Base-by-base conservation (phyloP, 208 protist genomes). In the Trypanosoma scelopori region DNA sequence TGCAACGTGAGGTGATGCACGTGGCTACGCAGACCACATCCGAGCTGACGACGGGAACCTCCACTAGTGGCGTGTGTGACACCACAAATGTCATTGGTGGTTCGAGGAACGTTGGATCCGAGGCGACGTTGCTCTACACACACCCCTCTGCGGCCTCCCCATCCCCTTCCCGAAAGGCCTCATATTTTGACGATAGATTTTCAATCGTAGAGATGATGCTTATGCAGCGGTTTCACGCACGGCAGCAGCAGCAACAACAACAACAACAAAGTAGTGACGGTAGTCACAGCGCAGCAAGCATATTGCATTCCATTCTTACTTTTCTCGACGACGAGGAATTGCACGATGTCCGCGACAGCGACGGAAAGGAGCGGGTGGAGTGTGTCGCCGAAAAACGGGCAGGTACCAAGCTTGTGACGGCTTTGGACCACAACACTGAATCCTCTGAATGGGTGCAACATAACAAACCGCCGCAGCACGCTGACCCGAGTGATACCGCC, bases 161-260 rank as follows among this genome's bases (percentile, higher is more conserved):
- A 30, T 27, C 57, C 45, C 37, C 58, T 5, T 32, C 43, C 48
- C 15, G 7, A 6, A 46, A 58, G 5, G 39, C 42, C 1, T 48
- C 67, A 27, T 60, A 28, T 37, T 55, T 64, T 50, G 67, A 59
- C 35, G 66, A 65, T 41, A 51, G 28, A 32, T 53, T 72, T 43
- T 51, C 43, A 3, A 28, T 61, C 18, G 48, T 72, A 23, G 51
- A 58, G 39, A 51, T 45, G 11, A 60, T 61, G 47, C 42, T 72
- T 35, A 45, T 59, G 43, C 50, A 60, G 20, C 48, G 41, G n/a
- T 49, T 72, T 27, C 30, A 51, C 28, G 13, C 30, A 3, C 16
- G 60, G 5, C 49, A 65, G n/a, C 32, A 37, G 32, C 32, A 58
- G n/a, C 1, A 65, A 22, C n/a, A n/a, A n/a, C n/a, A 65, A 27